Evolutionary conservation across 805 yeast genomes (phyloP), one percentile per base, ranked within the genome.

Genomic region (Metschnikowia drakensbergensis): DNA sequence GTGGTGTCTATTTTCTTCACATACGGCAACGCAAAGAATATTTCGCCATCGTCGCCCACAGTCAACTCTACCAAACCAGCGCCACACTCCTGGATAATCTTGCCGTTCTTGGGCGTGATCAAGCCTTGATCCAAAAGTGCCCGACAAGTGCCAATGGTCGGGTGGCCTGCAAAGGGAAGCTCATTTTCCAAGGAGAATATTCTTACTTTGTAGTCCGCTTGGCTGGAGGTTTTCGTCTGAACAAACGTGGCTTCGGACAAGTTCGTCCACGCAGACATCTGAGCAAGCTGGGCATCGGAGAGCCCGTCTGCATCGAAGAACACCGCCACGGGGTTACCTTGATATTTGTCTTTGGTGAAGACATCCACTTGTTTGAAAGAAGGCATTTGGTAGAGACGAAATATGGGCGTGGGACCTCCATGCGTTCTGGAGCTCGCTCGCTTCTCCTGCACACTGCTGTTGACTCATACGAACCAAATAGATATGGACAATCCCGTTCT

Each of bases 131-230:
- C 76, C 22, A 75, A 45, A n/a, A 67, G 64, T 0, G 81, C 81
- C 55, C 61, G 66, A 40, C 76, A 71, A 1, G 81, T 64, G 6
- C 85, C 86, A 30, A 81, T 54, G 0, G 83, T 81, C 3, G 86
- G 86, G 54, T 81, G 86, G 5, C 86, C 86, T 1, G 86, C 85
- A 65, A 81, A 81, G 6, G 83, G 82, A 25, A 81, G 57, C 54
- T 81, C 85, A 3, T 39, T 36, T 2, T 36, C 52, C 1, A 81
- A 77, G 0, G 77, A 67, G 57, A 79, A 81, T 3, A 81, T 81
- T 30, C 83, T 64, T 5, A 80, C 62, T 46, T 59, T 66, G 60
- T 80, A 81, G 58, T 76, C 77, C 4, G 77, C 79, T 5, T 58
- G 55, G 1, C 58, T 47, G 7, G 51, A 52, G 0, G 75, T 67